phyloP scores from a whole-genome alignment of 768 basidiomycete species.

The Lactarius indigo region DNA sequence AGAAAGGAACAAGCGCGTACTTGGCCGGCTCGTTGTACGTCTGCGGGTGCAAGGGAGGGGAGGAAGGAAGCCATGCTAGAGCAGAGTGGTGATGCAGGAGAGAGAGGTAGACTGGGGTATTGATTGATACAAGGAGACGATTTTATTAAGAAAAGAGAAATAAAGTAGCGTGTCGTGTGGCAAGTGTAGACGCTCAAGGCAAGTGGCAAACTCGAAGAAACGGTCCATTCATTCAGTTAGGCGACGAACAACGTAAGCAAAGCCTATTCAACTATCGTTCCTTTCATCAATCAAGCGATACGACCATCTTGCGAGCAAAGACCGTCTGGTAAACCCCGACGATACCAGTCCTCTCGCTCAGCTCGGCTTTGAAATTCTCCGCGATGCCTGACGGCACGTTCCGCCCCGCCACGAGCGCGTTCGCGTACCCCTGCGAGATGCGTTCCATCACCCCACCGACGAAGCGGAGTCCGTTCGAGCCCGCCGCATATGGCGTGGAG shows the following conservation, averaged over 20 bases:
- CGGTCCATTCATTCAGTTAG: background rate
- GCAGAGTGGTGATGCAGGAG: background rate
- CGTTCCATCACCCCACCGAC: constrained; percentile 12
- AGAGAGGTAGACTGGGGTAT: too few relatives aligned
- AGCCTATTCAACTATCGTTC: background rate
- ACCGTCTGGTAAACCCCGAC: constrained; percentile 19
- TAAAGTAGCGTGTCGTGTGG: background rate
- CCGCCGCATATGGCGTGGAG: constrained; percentile 1
- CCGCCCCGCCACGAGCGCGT: constrained; percentile 15
- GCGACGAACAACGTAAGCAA: background rate
- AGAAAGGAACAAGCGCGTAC: constrained; percentile 36
- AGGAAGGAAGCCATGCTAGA: constrained; percentile 38
- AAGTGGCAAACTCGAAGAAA: background rate
- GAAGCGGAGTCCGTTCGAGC: background rate
- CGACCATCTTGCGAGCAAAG: constrained; percentile 17
- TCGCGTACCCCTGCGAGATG: constrained; percentile 6
- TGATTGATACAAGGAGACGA: background rate
- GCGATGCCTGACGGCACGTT: constrained; percentile 1
- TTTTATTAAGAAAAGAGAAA: background rate
- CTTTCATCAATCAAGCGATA: background rate
- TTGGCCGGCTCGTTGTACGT: constrained; percentile 57
- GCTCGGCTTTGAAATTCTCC: constrained; percentile 16
- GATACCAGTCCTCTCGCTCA: constrained; percentile 8
- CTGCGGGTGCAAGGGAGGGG: constrained; percentile 48
- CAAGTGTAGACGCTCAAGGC: background rate